phyloP scores from a whole-genome alignment of 768 basidiomycete species.

The Xerocomellus intermedius region DNA sequence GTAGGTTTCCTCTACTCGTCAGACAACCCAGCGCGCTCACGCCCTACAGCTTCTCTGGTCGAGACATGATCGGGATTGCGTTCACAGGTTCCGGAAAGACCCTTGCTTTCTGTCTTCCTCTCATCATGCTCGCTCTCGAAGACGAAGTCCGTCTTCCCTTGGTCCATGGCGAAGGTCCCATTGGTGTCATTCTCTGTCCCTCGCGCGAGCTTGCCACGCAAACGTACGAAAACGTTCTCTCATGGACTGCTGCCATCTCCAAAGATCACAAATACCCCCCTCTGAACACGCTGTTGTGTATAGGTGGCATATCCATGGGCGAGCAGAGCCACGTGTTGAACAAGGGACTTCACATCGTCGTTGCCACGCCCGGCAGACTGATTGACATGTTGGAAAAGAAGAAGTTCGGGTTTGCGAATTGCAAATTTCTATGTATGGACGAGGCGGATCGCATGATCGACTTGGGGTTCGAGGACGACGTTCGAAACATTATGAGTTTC shows the following conservation, averaged over 20 bases:
- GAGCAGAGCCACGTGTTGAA: slow-evolving; percentile 92
- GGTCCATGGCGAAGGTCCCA: slow-evolving; percentile 90
- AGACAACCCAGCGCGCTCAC: slow-evolving; percentile 1
- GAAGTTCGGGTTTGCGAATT: slow-evolving; percentile 86
- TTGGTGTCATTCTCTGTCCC: slow-evolving; percentile 95
- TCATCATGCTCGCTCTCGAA: slow-evolving; percentile 95
- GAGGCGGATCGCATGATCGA: slow-evolving; percentile 99
- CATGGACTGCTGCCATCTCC: slow-evolving; percentile 82
- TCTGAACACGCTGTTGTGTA: slow-evolving; percentile 87
- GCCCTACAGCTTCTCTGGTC: slow-evolving; percentile 74
- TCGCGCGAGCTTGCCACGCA: slow-evolving; percentile 96
- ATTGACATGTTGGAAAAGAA: slow-evolving; percentile 99
- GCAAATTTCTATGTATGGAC: slow-evolving; percentile 98
- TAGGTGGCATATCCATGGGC: slow-evolving; percentile 97
- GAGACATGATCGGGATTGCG: slow-evolving; percentile 98
- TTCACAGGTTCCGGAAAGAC: slow-evolving; percentile 99
- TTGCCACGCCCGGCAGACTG: slow-evolving; percentile 93
- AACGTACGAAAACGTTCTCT: slow-evolving; percentile 91
- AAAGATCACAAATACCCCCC: slow-evolving; percentile 80
- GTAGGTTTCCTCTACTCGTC: slow-evolving; percentile 44
- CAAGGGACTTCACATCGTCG: slow-evolving; percentile 92
- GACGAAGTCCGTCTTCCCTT: slow-evolving; percentile 91
- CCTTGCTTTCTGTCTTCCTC: slow-evolving; percentile 94
- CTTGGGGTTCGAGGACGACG: slow-evolving; percentile 97
- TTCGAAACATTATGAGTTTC: slow-evolving; percentile 98